These are phyloP conservation scores for Leccinellum albellum DNA, from an alignment of 768 basidiomycete species.

Conservation along the genomic window DNA sequence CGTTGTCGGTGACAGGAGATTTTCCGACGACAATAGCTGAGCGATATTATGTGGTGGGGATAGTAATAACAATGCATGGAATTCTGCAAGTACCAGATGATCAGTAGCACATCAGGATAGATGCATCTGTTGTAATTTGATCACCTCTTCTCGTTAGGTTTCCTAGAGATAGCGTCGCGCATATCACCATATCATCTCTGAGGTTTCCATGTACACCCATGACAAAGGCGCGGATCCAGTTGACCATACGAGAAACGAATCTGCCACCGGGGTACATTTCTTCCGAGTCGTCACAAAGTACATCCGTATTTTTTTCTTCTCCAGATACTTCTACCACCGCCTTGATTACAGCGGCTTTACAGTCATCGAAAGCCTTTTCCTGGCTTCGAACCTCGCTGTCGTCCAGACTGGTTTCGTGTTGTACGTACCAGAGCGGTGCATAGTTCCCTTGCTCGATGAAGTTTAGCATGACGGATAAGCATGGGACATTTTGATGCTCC, in stretches of 20 bases:
- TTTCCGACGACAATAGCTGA: constrained; percentile 51
- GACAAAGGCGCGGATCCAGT: constrained; percentile 66
- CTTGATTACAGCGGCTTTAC: constrained; percentile 84
- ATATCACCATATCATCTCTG: constrained; percentile 78
- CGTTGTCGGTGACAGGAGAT: constrained; percentile 49
- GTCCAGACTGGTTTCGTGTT: constrained; percentile 31
- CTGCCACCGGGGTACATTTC: constrained; percentile 57
- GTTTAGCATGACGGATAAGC: constrained; percentile 59
- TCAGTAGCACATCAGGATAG: constrained; percentile 6
- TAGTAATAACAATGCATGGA: constrained; percentile 56
- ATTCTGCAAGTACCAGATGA: constrained; percentile 38
- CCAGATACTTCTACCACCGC: constrained; percentile 83
- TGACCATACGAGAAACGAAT: constrained; percentile 69
- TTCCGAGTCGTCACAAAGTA: constrained; percentile 69
- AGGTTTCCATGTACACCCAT: constrained; percentile 29
- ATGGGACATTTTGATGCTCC: constrained; percentile 53
- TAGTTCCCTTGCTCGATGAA: constrained; percentile 75
- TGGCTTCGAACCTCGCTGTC: constrained; percentile 51
- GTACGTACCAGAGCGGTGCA: constrained; percentile 57
- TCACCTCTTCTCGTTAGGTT: constrained; percentile 77
- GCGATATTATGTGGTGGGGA: constrained; percentile 65
- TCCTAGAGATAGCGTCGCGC: constrained; percentile 77
- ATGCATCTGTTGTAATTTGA: background rate
- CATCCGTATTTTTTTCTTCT: constrained; percentile 72
- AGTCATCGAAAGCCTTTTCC: constrained; percentile 72